These are phyloP conservation scores for Pleurotus tuber-regium DNA, from an alignment of 768 basidiomycete species.

Conservation along the genomic window DNA sequence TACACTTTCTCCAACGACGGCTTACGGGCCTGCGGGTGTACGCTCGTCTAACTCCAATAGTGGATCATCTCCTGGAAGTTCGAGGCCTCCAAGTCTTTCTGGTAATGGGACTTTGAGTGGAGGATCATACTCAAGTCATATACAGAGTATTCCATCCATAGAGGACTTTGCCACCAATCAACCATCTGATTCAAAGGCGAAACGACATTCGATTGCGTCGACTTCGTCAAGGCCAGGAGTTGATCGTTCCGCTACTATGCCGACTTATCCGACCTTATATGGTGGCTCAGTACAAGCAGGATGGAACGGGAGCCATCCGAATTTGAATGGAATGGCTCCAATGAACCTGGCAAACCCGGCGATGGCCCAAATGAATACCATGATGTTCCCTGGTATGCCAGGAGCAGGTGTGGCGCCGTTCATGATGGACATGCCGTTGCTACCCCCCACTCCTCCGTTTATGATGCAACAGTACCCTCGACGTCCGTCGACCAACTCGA, in stretches of 20 bases:
- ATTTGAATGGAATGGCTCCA: conserved; percentile 20
- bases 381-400: conserved; percentile 34
- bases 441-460: conserved; percentile 74
- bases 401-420: conserved; percentile 41
- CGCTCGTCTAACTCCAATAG: conserved; percentile 6
- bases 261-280: neutral
- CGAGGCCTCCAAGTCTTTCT: conserved; percentile 6
- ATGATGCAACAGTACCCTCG: conserved; percentile 65
- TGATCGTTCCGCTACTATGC: conserved; percentile 8
- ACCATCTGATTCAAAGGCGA: neutral
- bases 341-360: conserved; percentile 14
- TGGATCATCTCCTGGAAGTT: conserved; percentile 8
- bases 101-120: too few species aligned
- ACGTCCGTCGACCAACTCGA: conserved; percentile 28
- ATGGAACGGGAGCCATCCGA: conserved; percentile 39
- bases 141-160: neutral
- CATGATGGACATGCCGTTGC: conserved; percentile 61
- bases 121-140: neutral
- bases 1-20: neutral
- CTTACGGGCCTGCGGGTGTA: neutral
- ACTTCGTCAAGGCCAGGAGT: conserved; percentile 7
- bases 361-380: conserved; percentile 11
- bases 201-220: conserved; percentile 15
- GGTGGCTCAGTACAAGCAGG: conserved; percentile 6
- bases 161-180: neutral